Evolutionary conservation across 78 protist genomes (phyloP).

Genomic region (Planoprotostelium fungivorum): DNA sequence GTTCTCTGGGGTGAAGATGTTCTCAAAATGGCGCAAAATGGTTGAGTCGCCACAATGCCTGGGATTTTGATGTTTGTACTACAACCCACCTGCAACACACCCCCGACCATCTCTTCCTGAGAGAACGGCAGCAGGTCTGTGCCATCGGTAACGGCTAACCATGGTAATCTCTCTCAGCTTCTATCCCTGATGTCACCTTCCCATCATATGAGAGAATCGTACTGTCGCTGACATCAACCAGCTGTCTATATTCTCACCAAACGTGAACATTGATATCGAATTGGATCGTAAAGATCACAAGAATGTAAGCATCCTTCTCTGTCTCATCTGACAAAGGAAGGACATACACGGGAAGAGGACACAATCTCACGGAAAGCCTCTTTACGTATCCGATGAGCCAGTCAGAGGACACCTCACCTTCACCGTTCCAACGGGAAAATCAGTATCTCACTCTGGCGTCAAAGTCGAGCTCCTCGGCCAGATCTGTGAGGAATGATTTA

Average conservation of each 20-base stretch:
- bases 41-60: too few species aligned
- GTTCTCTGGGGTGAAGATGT: too few species aligned
- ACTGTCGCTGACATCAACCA: too few species aligned
- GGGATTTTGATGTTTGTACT: too few species aligned
- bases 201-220: too few species aligned
- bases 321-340: not conserved
- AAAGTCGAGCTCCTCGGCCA: conserved; percentile 74
- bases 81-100: too few species aligned
- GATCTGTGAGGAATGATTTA: not conserved
- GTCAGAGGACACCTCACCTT: not conserved
- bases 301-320: not conserved
- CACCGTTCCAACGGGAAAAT: not conserved
- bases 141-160: too few species aligned
- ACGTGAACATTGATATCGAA: not conserved
- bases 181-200: too few species aligned
- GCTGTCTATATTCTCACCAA: not conserved
- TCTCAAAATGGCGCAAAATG: too few species aligned
- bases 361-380: not conserved
- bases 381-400: not conserved
- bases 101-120: too few species aligned
- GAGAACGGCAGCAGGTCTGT: too few species aligned
- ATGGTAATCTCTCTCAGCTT: too few species aligned
- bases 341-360: not conserved
- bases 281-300: not conserved
- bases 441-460: conserved; percentile 33